These are phyloP conservation scores for Gloeophyllum trabeum DNA, from an alignment of 768 basidiomycete genomes.

Conservation along the genomic window DNA sequence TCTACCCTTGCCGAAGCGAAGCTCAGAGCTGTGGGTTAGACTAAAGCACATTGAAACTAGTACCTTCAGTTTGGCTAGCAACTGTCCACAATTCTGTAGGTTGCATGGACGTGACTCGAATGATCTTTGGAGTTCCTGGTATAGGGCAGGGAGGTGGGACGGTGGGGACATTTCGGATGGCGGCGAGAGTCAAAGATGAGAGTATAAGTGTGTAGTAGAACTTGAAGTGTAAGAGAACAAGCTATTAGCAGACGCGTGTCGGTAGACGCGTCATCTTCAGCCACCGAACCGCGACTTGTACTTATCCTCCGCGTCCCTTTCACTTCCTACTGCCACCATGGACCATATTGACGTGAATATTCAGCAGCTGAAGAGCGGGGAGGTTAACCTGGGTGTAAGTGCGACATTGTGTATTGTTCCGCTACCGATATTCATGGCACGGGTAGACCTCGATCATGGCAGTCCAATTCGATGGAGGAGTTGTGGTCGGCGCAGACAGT, in stretches of 20 bases:
- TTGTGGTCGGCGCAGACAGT: conserved; percentile 95
- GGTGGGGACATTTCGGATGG: conserved; percentile 9
- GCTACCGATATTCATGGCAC: background rate
- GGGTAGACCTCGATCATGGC: conserved; percentile 98
- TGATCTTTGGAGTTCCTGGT: conserved; percentile 54
- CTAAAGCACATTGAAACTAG: background rate
- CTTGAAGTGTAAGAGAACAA: conserved; percentile 2
- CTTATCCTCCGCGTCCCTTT: conserved; percentile 16
- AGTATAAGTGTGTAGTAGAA: too few relatives aligned
- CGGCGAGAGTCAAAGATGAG: conserved; percentile 1
- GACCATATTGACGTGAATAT: conserved; percentile 63
- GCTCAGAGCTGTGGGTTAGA: background rate
- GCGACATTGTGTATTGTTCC: background rate
- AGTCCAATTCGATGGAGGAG: conserved; percentile 90
- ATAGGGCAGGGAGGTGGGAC: conserved; percentile 45
- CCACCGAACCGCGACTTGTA: conserved; percentile 8
- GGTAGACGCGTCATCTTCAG: conserved; percentile 22
- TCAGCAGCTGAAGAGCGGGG: conserved; percentile 81
- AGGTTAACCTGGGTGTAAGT: conserved; percentile 94
- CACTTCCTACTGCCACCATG: conserved; percentile 21
- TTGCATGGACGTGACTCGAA: conserved; percentile 59
- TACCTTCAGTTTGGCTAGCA: conserved; percentile 74
- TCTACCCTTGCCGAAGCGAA: too few relatives aligned
- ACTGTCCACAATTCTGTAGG: conserved; percentile 48
- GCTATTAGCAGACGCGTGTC: conserved; percentile 7